Evolutionary conservation across 140 eudicot genomes (phyloP), one percentile per base, ranked within the genome.

Genomic region (Erigeron philadelphicus): DNA sequence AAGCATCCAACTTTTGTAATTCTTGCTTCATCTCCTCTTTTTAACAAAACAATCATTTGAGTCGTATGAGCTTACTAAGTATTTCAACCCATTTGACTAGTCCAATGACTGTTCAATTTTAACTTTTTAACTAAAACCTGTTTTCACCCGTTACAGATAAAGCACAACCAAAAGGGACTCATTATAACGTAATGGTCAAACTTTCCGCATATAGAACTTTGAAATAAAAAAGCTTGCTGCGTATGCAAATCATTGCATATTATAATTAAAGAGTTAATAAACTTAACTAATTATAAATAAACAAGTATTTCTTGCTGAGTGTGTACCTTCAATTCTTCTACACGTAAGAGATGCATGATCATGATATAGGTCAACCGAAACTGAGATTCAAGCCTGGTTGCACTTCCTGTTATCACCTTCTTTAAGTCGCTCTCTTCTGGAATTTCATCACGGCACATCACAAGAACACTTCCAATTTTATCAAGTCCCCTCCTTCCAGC

Each of bases 401-500:
- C 95, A 82, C 86, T 86, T 35, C 96, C 96, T 61, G 90, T 85
- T 72, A 90, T 89, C 44, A 94, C 91, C 73, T 75, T 75, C 76
- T 80, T 83, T 70, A 94, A 72, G 78, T 80, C 95, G 42, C 58
- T 72, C 84, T 89, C 99, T 0, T 85, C 95, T 43, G 94, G 95
- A 45, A 94, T 84, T 61, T 89, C 99, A 84, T 94, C 97, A 72
- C 99, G 99, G 76, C 99, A 94, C 89, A 94, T 83, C 50, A 94
- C 83, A 50, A 87, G 76, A 65, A 94, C 99, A 8, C 95, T 94
- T 57, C 99, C 99, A 57, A 83, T 90, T 69, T 84, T 84, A 81
- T 94, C 99, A 38, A 94, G 99, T 68, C 99, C 99, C 80, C 99
- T 85, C 81, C 99, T 83, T 56, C 99, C 99, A 66, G 99, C 99